Conservation (phyloP, 1,284 basidiomycete species). For the Ceratobasidium sp. region DNA sequence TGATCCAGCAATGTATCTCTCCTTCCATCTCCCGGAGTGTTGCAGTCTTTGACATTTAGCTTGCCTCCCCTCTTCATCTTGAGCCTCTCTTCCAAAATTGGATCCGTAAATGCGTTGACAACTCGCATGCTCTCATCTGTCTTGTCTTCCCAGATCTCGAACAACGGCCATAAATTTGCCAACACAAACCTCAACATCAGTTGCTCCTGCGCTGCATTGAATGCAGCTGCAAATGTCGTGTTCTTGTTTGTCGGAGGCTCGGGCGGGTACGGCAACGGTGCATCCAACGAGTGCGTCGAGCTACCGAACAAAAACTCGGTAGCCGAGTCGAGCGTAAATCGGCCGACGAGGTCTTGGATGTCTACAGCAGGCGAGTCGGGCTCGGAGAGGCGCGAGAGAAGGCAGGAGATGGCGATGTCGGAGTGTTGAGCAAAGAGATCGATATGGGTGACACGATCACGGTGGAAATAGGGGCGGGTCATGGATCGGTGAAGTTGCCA, state of each 20-base stretch:
- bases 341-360: conserved; percentile 73
- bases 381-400: conserved; percentile 13
- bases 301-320: conserved; percentile 49
- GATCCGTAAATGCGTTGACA: conserved; percentile 71
- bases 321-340: conserved; percentile 67
- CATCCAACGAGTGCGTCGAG: conserved; percentile 39
- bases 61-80: conserved; percentile 61
- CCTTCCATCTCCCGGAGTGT: conserved; percentile 54
- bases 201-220: conserved; percentile 71
- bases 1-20: conserved; percentile 76
- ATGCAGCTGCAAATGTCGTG: conserved; percentile 72
- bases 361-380: conserved; percentile 60
- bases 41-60: conserved; percentile 52
- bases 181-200: conserved; percentile 66
- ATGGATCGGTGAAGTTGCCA: conserved; percentile 53
- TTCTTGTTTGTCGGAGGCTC: conserved; percentile 62
- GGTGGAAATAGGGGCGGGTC: conserved; percentile 55
- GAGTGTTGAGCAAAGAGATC: conserved; percentile 53
- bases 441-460: conserved; percentile 55
- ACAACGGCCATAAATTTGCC: conserved; percentile 73
- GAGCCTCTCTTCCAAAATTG: conserved; percentile 68
- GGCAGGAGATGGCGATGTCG: conserved; percentile 48
- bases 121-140: conserved; percentile 64
- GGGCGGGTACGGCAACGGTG: conserved; percentile 59
- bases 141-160: conserved; percentile 72